Base-by-base conservation (phyloP, 1,284 basidiomycete genomes). In the Moesziomyces globuligerus region DNA sequence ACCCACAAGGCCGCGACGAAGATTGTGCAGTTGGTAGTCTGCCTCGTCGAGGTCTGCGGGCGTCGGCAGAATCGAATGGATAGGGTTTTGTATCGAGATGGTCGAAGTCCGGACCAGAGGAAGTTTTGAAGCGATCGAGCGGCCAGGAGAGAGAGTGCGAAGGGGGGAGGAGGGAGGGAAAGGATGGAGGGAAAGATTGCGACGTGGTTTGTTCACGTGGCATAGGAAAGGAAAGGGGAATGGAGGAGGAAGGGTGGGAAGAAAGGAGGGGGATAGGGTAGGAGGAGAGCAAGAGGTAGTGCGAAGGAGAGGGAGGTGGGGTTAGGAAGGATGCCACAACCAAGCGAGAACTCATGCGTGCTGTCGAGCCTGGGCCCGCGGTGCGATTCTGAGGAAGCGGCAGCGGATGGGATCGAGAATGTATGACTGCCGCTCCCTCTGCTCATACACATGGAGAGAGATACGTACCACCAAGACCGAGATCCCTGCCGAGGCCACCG, bases 401-500 rank as follows among this genome's bases (percentile, higher is more conserved):
- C 18, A 47, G 45, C 25, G 45, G 13, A 24, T 36, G 29, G 23
- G 32, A n/a, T n/a, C n/a, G n/a, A n/a, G n/a, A 32, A 6, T 15
- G 29, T 13, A 9, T 18, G 17, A 1, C 40, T 28, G 38, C 48
- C 28, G 47, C 53, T 43, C 44, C 44, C 11, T 29, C 13, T 17
- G 7, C 7, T 15, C 24, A 23, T 7, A 8, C 21, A 29, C 26
- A 18, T 42, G 32, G n/a, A 18, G 36, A 26, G 17, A 32, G 29
- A 48, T 40, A 69, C 66, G 38, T 69, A 69, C 66, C 64, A 54
- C 24, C 20, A 20, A 60, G 40, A 54, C 64, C 66, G 24, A 62
- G 47, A 28, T 49, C 66, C 10, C 45, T 36, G 20, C 50, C 48
- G 26, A 62, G 15, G 32, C 55, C 66, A 24, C 48, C 44, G 32